Evolutionary conservation across 2,329 filamentous ascomycete genomes (phyloP).

Genomic region (Paradendryphiella salina): DNA sequence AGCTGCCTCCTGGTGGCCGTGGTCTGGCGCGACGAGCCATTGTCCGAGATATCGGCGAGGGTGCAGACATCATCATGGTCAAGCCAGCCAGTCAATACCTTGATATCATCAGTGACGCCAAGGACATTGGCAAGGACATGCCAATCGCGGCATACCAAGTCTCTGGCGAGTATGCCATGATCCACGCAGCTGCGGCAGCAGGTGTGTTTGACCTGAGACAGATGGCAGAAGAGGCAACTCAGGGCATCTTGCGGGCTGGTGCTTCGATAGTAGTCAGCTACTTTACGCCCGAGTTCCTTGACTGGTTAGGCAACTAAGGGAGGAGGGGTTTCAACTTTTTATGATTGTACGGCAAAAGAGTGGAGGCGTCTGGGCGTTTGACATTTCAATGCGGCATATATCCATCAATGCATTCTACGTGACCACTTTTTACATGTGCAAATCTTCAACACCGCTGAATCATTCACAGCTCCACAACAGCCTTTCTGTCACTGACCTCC

Average conservation of each 20-base stretch:
- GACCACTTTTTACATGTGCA: background rate
- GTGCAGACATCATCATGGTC: constrained; percentile 98
- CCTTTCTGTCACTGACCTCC: too few species aligned
- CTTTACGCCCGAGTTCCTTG: constrained; percentile 79
- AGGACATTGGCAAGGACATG: constrained; percentile 87
- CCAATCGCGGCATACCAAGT: constrained; percentile 97
- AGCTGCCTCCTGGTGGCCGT: constrained; percentile 88
- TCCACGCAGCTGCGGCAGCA: constrained; percentile 91
- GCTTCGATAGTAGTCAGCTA: constrained; percentile 93
- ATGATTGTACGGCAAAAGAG: background rate
- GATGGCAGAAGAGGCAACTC: constrained; percentile 93
- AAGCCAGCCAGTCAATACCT: constrained; percentile 96
- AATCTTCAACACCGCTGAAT: too few species aligned
- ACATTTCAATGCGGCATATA: background rate
- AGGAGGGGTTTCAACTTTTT: background rate
- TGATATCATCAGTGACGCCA: constrained; percentile 96
- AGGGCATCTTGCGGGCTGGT: constrained; percentile 89
- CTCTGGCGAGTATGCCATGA: constrained; percentile 96
- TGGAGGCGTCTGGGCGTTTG: constrained; percentile 4
- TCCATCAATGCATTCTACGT: constrained; percentile 1
- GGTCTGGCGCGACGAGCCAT: constrained; percentile 92
- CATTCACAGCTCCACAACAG: too few species aligned
- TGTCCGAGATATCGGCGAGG: constrained; percentile 84
- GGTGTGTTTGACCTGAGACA: constrained; percentile 93
- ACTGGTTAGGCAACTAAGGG: constrained; percentile 58